phyloP scores from a whole-genome alignment of 306 rosid genomes.

The Prunus persica region Prunus_persica_NCBIv2 NC_034009.1:35641001-35641500 shows the following conservation, averaged over 20 bases:
- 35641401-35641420: not conserved
- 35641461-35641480: not conserved
- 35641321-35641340: conserved; percentile 13
- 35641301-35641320: conserved; percentile 14
- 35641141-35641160: not conserved
- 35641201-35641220: not conserved
- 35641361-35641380: not conserved
- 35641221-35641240: too few species aligned
- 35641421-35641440: not conserved
- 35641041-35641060: not conserved
- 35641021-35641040: not conserved
- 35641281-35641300: conserved; percentile 3
- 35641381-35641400: not conserved
- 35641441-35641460: not conserved
- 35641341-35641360: not conserved
- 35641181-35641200: not conserved
- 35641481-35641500: not conserved
- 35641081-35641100: not conserved
- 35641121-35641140: not conserved
- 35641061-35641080: not conserved
- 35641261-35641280: not conserved
- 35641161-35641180: not conserved
- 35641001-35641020: too few species aligned
- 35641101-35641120: not conserved
- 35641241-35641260: not conserved